Evolutionary conservation across 805 yeast genomes (phyloP).

Genomic region (Yarrowia alimentaria): DNA sequence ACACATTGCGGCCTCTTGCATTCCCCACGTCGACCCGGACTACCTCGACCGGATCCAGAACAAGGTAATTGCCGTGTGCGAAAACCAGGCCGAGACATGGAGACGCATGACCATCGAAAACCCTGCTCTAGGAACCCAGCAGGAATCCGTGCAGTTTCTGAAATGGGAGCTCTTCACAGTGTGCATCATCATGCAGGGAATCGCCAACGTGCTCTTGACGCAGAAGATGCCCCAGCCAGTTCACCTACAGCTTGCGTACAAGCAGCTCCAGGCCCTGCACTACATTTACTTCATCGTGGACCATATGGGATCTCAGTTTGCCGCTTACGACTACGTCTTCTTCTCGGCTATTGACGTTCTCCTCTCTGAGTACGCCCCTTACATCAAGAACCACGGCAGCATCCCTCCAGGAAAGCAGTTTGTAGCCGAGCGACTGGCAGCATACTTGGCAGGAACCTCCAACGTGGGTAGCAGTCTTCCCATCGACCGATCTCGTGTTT

Average conservation of each 20-base stretch:
- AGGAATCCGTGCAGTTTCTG: constrained; percentile 29
- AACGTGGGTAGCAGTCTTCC: constrained; percentile 29
- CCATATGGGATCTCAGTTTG: constrained; percentile 37
- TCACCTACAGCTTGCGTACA: constrained; percentile 30
- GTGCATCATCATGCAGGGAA: constrained; percentile 35
- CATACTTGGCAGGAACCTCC: constrained; percentile 37
- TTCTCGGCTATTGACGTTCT: constrained; percentile 48
- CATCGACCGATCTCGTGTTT: constrained; percentile 37
- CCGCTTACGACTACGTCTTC: constrained; percentile 58
- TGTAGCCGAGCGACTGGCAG: constrained; percentile 34
- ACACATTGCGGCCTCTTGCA: constrained; percentile 3
- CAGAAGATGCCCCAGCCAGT: constrained; percentile 9
- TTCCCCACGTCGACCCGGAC: constrained; percentile 15
- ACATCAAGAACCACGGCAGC: constrained; percentile 14
- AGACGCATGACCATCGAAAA: background rate
- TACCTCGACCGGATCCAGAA: constrained; percentile 21
- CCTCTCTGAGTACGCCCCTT: constrained; percentile 7
- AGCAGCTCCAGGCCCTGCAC: constrained; percentile 32
- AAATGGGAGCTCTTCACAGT: constrained; percentile 35
- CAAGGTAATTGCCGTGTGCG: constrained; percentile 13
- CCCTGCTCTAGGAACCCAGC: background rate
- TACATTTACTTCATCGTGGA: constrained; percentile 35
- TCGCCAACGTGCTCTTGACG: constrained; percentile 31
- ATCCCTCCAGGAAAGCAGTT: constrained; percentile 8
- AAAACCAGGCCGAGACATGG: constrained; percentile 26